phyloP scores from a whole-genome alignment of 768 basidiomycete species.

The Kondoa malvinella region DNA sequence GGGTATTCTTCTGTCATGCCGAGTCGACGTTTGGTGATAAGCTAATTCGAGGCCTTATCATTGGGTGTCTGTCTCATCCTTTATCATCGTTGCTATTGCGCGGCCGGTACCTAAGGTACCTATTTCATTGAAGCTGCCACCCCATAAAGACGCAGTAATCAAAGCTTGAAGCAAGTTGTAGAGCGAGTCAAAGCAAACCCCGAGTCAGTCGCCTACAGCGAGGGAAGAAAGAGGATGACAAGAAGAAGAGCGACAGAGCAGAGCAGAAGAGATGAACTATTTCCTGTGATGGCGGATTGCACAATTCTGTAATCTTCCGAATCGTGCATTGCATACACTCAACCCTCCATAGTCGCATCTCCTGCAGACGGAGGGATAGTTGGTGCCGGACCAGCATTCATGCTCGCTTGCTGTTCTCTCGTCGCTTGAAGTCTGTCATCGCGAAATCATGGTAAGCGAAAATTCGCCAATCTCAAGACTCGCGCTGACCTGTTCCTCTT shows the following conservation, averaged over 20 bases:
- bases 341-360: neutral
- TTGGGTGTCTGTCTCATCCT: too few species aligned
- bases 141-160: too few species aligned
- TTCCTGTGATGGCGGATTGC: too few species aligned
- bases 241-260: neutral
- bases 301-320: too few species aligned
- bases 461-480: neutral
- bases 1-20: too few species aligned
- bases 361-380: neutral
- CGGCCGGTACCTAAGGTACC: too few species aligned
- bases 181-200: neutral
- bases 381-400: neutral
- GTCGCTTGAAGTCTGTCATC: slow-evolving; percentile 6
- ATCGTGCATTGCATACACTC: too few species aligned
- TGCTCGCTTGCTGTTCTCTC: neutral
- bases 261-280: neutral
- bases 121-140: too few species aligned
- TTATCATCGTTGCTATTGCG: too few species aligned
- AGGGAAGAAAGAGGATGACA: neutral
- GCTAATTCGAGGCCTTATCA: too few species aligned
- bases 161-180: too few species aligned
- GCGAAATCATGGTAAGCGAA: neutral
- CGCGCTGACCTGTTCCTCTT: slow-evolving; percentile 1
- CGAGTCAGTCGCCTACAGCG: neutral
- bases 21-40: too few species aligned